Base-by-base conservation (phyloP, 768 basidiomycete genomes). In the Tylopilus balloui region DNA sequence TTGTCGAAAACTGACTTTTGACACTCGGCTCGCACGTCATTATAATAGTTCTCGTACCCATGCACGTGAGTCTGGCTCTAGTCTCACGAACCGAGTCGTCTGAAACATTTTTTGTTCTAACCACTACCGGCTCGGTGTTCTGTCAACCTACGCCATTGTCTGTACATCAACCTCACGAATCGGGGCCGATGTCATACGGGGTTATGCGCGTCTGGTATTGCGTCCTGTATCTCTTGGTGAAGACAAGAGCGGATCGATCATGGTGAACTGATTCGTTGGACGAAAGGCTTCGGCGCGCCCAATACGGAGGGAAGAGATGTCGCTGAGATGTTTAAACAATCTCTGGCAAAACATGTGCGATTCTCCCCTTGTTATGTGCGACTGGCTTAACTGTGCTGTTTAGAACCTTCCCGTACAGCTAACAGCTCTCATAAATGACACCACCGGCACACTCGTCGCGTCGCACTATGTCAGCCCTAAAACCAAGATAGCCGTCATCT, bases 221-320 rank as follows among this genome's bases (percentile, higher is more conserved):
- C 9, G 25, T 29, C 13, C 20, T 7, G 10, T 36, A 36, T 44
- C 31, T 25, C 40, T 29, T 38, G 41, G 3, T 55, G 11, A 66
- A 94, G 90, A n/a, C 96, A 98, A 77, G 79, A 85, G 32, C 78
- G 80, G 46, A 98, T 99, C 55, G 92, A 98, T 67, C 92, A 97
- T 53, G 95, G 92, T 20, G 79, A 81, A 52, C 84, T 98, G 31
- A 92, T 97, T 60, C 86, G 95, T 15, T 99, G 96, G 96, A 99
- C 96, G n/a, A 99, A 99, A 69, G 96, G 96, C 55, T 98, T 98
- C 60, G 92, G 92, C 27, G 88, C 88, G 0, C 66, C 79, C 5
- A 92, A 94, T 63, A 92, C 91, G 15, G 96, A 98, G 69, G 94
- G 94, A 15, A 73, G 79, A 47, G 91, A 99, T 60, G 92, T 95